A percentile compares a stretch with the other conserved stretches of the same genome.
Conservation (phyloP, 164 flowering plant genomes). For the Stephania yunnanensis region DNA sequence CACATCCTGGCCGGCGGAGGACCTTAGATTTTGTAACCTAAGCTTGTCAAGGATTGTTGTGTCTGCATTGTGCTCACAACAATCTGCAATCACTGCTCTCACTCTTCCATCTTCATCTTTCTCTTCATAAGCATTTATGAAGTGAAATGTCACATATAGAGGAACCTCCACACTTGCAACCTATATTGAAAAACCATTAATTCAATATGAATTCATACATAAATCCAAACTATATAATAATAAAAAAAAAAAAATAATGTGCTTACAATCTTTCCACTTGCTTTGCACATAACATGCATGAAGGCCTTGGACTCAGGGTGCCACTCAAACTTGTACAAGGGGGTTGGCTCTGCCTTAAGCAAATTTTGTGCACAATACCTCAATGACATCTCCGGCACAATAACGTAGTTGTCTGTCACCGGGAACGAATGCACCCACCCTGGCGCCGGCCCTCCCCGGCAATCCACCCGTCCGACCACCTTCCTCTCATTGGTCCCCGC, state of each 20-base stretch:
- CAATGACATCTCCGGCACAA: slow-evolving; percentile 95
- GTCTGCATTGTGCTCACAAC: slow-evolving; percentile 89
- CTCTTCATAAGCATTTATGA: slow-evolving; percentile 91
- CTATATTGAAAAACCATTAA: slow-evolving; percentile 23
- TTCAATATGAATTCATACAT: not conserved
- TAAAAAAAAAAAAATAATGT: slow-evolving; percentile 5
- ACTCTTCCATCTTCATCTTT: slow-evolving; percentile 74
- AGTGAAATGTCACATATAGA: slow-evolving; percentile 79
- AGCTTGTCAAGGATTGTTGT: slow-evolving; percentile 71
- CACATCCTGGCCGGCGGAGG: slow-evolving; percentile 54
- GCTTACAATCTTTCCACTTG: slow-evolving; percentile 79
- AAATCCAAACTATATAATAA: not conserved
- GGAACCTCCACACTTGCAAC: slow-evolving; percentile 98
- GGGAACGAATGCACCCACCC: slow-evolving; percentile 99
- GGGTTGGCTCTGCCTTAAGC: slow-evolving; percentile 84
- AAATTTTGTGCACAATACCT: slow-evolving; percentile 76
- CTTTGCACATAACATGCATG: slow-evolving; percentile 82
- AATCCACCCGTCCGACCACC: slow-evolving; percentile 78
- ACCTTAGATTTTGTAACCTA: slow-evolving; percentile 56
- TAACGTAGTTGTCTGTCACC: slow-evolving; percentile 68
- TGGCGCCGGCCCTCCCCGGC: slow-evolving; percentile 74
- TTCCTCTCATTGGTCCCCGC: slow-evolving; percentile 70
- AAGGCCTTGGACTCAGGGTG: slow-evolving; percentile 75
- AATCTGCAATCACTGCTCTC: slow-evolving; percentile 64
- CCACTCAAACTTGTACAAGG: slow-evolving; percentile 94